Percentiles rank a stretch among this genome's conserved stretches.
Conservation (phyloP, 164 flowering plant genomes). For the Platanus orientalis region DNA sequence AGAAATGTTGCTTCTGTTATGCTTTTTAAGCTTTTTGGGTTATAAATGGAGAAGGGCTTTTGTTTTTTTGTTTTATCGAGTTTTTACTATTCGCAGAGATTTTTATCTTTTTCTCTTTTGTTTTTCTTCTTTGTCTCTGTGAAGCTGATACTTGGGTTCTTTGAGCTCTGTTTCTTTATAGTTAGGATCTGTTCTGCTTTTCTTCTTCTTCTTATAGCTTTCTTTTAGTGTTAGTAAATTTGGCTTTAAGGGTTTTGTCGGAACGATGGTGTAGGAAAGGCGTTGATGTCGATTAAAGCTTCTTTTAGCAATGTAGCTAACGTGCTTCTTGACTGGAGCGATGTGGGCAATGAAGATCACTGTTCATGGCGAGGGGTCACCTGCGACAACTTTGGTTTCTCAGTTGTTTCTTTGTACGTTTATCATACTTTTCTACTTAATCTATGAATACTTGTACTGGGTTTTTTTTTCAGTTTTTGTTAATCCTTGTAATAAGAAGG, state of each 20-base stretch:
- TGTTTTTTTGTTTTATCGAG: too few species aligned
- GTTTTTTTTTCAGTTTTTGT: not conserved
- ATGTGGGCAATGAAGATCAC: conserved; percentile 43
- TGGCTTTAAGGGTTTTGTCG: not conserved
- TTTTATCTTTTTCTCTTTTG: too few species aligned
- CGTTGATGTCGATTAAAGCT: conserved; percentile 64
- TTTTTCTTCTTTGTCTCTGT: too few species aligned
- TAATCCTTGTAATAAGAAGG: too few species aligned
- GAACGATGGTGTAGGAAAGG: conserved; percentile 44
- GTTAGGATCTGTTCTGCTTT: not conserved
- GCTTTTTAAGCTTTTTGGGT: not conserved
- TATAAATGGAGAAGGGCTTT: not conserved
- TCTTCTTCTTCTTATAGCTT: not conserved
- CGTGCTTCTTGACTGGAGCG: conserved; percentile 78
- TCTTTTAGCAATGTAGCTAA: conserved; percentile 74
- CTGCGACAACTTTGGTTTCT: conserved; percentile 55
- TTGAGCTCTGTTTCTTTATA: not conserved
- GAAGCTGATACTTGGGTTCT: not conserved
- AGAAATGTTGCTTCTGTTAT: too few species aligned
- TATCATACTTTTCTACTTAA: not conserved
- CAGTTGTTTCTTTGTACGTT: conserved; percentile 74
- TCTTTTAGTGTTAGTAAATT: not conserved
- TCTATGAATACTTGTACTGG: too few species aligned
- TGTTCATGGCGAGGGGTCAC: conserved; percentile 90
- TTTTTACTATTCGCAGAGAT: too few species aligned